Percentiles rank a stretch among this genome's conserved stretches.
These are phyloP conservation scores for Fraxinus quadrangulata DNA, from an alignment of 257 asterid species.

Conservation along the genomic window DNA sequence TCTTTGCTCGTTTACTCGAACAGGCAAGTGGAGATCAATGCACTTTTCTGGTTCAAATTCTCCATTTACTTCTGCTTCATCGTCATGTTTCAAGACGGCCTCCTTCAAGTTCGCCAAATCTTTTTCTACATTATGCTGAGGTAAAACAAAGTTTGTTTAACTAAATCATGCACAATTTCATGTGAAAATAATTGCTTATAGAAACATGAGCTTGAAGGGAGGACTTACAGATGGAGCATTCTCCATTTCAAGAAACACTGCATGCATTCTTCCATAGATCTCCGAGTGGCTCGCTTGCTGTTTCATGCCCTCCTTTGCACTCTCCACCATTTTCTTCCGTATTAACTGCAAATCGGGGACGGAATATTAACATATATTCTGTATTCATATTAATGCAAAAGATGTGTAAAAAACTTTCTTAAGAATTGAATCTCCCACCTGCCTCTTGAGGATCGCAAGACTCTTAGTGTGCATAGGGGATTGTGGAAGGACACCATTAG, in stretches of 20 bases:
- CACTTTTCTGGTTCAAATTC: constrained; percentile 68
- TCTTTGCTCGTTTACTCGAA: constrained; percentile 92
- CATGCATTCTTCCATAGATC: constrained; percentile 87
- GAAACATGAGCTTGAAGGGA: constrained; percentile 4
- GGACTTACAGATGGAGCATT: constrained; percentile 57
- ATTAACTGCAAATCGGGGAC: constrained; percentile 48
- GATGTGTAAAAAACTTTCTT: not conserved
- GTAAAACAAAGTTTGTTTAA: not conserved
- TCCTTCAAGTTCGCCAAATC: constrained; percentile 79
- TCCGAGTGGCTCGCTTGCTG: constrained; percentile 76
- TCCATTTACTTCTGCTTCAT: constrained; percentile 36
- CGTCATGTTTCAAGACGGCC: constrained; percentile 71
- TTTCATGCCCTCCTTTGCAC: constrained; percentile 73
- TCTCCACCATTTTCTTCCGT: constrained; percentile 79
- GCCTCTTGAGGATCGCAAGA: constrained; percentile 89
- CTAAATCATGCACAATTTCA: not conserved
- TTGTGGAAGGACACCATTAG: constrained; percentile 99
- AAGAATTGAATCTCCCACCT: constrained; percentile 44
- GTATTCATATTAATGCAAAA: not conserved
- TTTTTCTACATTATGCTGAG: constrained; percentile 61
- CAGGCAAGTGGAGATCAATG: constrained; percentile 87
- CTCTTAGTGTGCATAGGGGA: constrained; percentile 98
- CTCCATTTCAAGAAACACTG: constrained; percentile 84
- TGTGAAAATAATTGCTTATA: not conserved
- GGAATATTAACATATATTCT: not conserved